Conservation (phyloP, 2,329 filamentous ascomycete species). For the Lomentospora prolificans region DNA sequence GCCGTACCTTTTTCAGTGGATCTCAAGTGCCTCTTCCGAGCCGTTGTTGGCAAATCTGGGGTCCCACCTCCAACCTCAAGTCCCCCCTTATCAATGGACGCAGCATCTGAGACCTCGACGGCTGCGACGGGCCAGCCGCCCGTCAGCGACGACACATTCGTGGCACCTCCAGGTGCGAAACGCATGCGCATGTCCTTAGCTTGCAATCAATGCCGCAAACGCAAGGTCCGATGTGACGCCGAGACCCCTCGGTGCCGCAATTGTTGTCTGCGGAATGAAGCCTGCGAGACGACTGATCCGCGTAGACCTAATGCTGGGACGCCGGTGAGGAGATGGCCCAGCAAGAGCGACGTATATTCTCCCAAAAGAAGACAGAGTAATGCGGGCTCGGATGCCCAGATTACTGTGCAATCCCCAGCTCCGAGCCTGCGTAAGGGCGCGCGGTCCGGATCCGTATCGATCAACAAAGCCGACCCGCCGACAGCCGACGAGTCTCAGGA, state of each 20-base stretch:
- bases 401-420: neutral
- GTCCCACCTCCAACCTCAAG: neutral
- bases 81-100: neutral
- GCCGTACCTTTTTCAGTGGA: neutral
- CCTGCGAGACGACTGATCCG: neutral
- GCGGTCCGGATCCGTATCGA: neutral
- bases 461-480: neutral
- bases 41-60: neutral
- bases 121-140: neutral
- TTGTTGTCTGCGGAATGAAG: slow-evolving; percentile 11
- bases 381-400: neutral
- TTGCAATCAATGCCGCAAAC: slow-evolving; percentile 19
- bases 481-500: neutral
- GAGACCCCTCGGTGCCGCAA: slow-evolving; percentile 18
- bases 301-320: neutral
- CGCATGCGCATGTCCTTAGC: slow-evolving; percentile 15
- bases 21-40: neutral
- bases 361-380: neutral
- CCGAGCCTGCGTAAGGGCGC: neutral
- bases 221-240: slow-evolving; percentile 21
- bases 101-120: neutral
- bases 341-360: neutral
- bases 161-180: slow-evolving; percentile 8
- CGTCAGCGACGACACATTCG: neutral
- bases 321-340: neutral